phyloP scores from a whole-genome alignment of 2,329 filamentous ascomycete species.

The Stachybotrys elegans region DNA sequence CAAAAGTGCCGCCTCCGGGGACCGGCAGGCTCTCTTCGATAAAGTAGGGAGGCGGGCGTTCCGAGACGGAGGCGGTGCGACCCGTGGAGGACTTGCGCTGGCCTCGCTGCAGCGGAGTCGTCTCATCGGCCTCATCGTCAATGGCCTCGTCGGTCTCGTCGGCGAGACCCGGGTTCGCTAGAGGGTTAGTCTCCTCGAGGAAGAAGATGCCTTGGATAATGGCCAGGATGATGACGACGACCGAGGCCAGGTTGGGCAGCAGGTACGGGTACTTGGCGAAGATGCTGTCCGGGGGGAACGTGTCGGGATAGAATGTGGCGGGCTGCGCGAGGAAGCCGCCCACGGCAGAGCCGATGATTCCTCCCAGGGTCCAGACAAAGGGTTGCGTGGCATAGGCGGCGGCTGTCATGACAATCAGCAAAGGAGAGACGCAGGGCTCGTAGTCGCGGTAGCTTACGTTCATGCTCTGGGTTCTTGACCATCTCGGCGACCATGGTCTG shows the following conservation, averaged over 20 bases:
- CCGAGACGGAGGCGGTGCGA: neutral
- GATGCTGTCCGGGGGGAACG: constrained; percentile 40
- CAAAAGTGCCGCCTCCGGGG: constrained; percentile 15
- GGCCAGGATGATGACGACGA: constrained; percentile 58
- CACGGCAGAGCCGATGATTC: constrained; percentile 80
- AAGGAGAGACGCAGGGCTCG: rapidly evolving
- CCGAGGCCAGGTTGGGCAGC: constrained; percentile 44
- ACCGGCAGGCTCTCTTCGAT: constrained; percentile 16
- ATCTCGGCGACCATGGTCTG: constrained; percentile 87
- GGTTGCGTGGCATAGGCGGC: constrained; percentile 83
- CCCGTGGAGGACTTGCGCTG: constrained; percentile 11
- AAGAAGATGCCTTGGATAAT: constrained; percentile 60
- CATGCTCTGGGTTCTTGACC: constrained; percentile 82
- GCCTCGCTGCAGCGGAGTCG: constrained; percentile 13
- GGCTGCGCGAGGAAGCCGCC: constrained; percentile 68
- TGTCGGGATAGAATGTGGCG: constrained; percentile 63
- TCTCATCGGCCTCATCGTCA: constrained; percentile 19
- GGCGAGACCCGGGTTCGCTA: constrained; percentile 2
- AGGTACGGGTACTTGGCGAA: constrained; percentile 61
- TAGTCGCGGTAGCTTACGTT: constrained; percentile 36
- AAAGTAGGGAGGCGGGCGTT: constrained; percentile 12
- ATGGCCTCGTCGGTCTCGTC: constrained; percentile 7
- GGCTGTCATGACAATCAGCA: constrained; percentile 8
- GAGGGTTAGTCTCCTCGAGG: constrained; percentile 41
- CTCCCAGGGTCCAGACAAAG: constrained; percentile 82